These are phyloP conservation scores for Smallanthus sonchifolius DNA, from an alignment of 129 eudicot species.

Conservation along the genomic window DNA sequence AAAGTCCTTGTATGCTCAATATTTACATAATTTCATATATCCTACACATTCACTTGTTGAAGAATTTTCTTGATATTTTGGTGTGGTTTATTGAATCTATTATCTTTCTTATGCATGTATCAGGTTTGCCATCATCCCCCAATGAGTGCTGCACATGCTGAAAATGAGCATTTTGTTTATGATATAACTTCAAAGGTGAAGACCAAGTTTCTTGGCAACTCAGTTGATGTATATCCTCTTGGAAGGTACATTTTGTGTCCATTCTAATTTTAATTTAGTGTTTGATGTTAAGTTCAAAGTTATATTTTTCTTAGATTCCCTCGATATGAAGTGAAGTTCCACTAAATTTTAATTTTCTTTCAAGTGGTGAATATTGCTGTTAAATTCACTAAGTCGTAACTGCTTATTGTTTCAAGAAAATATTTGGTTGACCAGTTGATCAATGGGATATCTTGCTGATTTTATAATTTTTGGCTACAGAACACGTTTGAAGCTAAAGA, in stretches of 20 bases:
- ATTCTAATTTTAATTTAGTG: background rate
- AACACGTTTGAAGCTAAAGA: slow-evolving; percentile 72
- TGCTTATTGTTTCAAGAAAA: background rate
- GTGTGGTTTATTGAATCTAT: background rate
- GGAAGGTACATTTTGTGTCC: slow-evolving; percentile 57
- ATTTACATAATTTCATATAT: background rate
- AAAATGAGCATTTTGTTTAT: slow-evolving; percentile 84
- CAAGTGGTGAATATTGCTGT: background rate
- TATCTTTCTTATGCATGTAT: background rate
- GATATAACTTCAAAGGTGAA: slow-evolving; percentile 86
- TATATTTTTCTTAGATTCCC: background rate
- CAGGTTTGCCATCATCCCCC: slow-evolving; percentile 99
- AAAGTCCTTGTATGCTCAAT: background rate
- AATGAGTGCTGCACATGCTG: slow-evolving; percentile 93
- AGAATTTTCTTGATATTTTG: background rate
- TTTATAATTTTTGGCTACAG: slow-evolving; percentile 33
- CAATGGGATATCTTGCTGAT: background rate
- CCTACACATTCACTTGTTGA: background rate
- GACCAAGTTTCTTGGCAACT: slow-evolving; percentile 94
- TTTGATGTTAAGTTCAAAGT: background rate
- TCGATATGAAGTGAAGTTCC: background rate
- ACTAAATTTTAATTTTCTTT: background rate
- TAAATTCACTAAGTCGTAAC: background rate
- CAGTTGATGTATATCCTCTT: slow-evolving; percentile 85
- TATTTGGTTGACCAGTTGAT: background rate